Percentiles rank a stretch among this genome's conserved stretches.
Evolutionary conservation across 352 stramenopile genomes (phyloP).

Genomic region (Pythium grandisporangium): DNA sequence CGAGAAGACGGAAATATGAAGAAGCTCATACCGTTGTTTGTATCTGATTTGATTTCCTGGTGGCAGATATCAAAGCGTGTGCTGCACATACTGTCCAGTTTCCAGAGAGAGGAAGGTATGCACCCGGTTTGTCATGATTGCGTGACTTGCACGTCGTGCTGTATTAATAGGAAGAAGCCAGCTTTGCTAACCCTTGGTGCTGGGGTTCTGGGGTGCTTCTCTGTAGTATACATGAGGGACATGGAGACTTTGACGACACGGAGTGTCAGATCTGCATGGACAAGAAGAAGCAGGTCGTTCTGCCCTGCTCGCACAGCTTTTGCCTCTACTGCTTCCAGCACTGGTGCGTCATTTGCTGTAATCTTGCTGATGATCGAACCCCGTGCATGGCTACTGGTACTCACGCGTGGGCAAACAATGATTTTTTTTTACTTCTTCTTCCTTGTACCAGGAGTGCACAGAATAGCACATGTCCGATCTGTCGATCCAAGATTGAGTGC

Average conservation of each 20-base stretch:
- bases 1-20: no score
- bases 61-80: constrained; percentile 52
- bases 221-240: constrained; percentile 3
- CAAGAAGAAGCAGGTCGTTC: constrained; percentile 68
- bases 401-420: no score
- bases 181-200: no score
- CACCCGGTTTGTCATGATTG: neutral
- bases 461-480: constrained; percentile 72
- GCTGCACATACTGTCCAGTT: constrained; percentile 51
- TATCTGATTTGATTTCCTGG: no score
- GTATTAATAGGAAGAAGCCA: neutral
- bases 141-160: neutral
- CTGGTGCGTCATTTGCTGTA: constrained; percentile 19
- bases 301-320: constrained; percentile 73
- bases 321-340: constrained; percentile 72
- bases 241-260: constrained; percentile 59
- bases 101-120: constrained; percentile 25
- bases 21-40: no score
- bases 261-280: constrained; percentile 85
- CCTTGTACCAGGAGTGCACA: constrained; percentile 37
- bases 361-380: neutral
- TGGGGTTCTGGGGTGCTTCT: no score
- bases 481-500: constrained; percentile 58
- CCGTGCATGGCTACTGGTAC: no score
- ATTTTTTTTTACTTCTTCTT: neutral